Percentiles rank a stretch among this genome's conserved stretches.
phyloP scores from a whole-genome alignment of 805 yeast species.

The Monosporozyma solicola region DNA sequence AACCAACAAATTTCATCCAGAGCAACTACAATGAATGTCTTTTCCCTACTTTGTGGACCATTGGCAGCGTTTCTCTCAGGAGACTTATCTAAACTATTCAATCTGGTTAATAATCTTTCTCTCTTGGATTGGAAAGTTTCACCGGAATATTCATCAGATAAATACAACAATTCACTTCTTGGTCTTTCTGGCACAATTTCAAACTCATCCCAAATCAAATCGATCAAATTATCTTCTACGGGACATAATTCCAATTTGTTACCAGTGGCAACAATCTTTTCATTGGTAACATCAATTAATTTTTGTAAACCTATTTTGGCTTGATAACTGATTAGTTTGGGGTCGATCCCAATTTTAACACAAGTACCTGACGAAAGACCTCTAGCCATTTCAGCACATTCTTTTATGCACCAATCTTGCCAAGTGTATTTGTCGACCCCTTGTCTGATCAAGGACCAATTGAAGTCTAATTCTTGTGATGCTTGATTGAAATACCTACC shows the following conservation, averaged over 20 bases:
- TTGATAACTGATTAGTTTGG: constrained; percentile 52
- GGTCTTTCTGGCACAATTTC: constrained; percentile 57
- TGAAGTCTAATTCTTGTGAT: constrained; percentile 62
- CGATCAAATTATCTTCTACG: constrained; percentile 59
- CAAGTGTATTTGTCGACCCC: constrained; percentile 71
- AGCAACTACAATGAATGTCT: constrained; percentile 53
- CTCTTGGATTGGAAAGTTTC: constrained; percentile 52
- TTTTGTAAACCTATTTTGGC: constrained; percentile 25
- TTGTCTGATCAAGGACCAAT: constrained; percentile 76
- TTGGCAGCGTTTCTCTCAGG: not conserved
- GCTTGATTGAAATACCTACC: constrained; percentile 95
- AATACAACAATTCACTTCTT: constrained; percentile 39
- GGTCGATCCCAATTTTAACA: constrained; percentile 72
- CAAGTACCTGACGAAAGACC: constrained; percentile 32
- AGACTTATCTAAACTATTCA: constrained; percentile 22
- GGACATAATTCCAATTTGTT: constrained; percentile 40
- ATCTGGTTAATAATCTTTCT: constrained; percentile 32
- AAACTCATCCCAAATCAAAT: constrained; percentile 58
- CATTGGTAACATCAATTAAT: constrained; percentile 16
- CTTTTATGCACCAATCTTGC: constrained; percentile 66
- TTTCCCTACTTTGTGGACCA: not conserved
- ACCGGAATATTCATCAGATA: constrained; percentile 55
- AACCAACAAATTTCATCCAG: constrained; percentile 91
- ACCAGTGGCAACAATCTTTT: constrained; percentile 4
- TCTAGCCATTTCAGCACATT: constrained; percentile 38